phyloP scores from a whole-genome alignment of 1,284 basidiomycete species.

The Sporisorium reilianum region DNA sequence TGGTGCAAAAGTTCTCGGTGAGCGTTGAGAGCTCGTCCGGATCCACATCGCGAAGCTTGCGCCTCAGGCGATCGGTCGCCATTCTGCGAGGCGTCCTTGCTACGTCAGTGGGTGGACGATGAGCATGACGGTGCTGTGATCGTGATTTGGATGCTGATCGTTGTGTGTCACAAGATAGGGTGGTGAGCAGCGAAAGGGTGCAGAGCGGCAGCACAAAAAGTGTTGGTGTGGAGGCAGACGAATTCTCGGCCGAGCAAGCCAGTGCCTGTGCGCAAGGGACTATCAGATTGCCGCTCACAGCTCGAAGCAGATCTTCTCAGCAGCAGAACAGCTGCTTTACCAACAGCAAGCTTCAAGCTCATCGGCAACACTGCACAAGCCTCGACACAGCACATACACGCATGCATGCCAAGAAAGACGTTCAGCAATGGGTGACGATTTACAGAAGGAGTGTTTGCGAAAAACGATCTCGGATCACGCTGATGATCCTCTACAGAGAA shows the following conservation, averaged over 20 bases:
- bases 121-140: not conserved
- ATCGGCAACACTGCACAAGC: not conserved
- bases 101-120: too few species aligned
- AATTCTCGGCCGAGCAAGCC: slow-evolving; percentile 7
- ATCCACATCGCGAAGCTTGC: slow-evolving; percentile 81
- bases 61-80: slow-evolving; percentile 73
- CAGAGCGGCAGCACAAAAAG: not conserved
- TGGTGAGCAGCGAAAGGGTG: not conserved
- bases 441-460: not conserved
- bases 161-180: not conserved
- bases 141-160: not conserved
- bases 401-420: not conserved
- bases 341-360: not conserved
- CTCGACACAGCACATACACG: not conserved
- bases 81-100: slow-evolving; percentile 24
- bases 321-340: not conserved
- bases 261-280: not conserved
- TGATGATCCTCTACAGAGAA: not conserved
- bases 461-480: slow-evolving; percentile 1
- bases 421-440: slow-evolving; percentile 2
- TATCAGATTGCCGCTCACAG: not conserved
- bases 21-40: slow-evolving; percentile 79
- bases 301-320: not conserved
- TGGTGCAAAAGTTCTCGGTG: slow-evolving; percentile 90
- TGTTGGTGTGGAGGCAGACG: slow-evolving; percentile 16